Evolutionary conservation across 345 rosid genomes (phyloP), one percentile per base, ranked within the genome.

Genomic region (Sonneratia caseolaris): DNA sequence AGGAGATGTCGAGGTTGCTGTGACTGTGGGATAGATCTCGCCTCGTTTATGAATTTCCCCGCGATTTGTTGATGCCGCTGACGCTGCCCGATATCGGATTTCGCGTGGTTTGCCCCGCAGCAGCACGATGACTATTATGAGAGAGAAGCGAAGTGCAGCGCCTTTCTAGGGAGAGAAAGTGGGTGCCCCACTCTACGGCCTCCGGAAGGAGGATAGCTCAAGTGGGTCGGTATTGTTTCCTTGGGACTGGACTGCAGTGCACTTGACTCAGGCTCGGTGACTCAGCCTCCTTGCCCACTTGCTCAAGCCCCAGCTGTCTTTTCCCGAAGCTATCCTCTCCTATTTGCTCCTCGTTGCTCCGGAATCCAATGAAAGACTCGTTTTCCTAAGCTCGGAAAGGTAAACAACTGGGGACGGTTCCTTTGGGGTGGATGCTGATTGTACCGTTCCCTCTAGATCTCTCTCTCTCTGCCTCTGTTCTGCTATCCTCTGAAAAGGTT

Each of bases 221-320:
- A 59, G 64, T 59, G 64, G 64, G 64, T 59, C 64, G n/a, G 12
- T 22, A 7, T 57, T 57, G 64, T 22, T 57, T 57, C 64, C n/a
- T 22, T 24, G 35, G 4, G 32, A 57, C 64, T 27, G 4, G 32
- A 57, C 64, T 27, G 32, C 32, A 27, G 0, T 32, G 64, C 64
- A 57, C 22, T 57, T 5, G 64, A 22, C 35, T 57, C 64, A 48
- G 35, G 14, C 32, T 24, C 11, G 64, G 22, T 53, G 59, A 53
- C 59, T 19, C 59, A 53, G 53, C 53, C 53, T 22, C 64, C 36
- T 12, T 24, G 3, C 35, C 64, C 64, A 59, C 36, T 59, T 59
- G 64, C 64, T 24, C 64, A 59, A 59, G 35, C 4, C 62, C 27
- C 64, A 22, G 32, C 64, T 59, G 64, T 22, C 64, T 27, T 8